phyloP scores from a whole-genome alignment of 2,329 filamentous ascomycete genomes.

The Trichophyton schoenleinii region DNA sequence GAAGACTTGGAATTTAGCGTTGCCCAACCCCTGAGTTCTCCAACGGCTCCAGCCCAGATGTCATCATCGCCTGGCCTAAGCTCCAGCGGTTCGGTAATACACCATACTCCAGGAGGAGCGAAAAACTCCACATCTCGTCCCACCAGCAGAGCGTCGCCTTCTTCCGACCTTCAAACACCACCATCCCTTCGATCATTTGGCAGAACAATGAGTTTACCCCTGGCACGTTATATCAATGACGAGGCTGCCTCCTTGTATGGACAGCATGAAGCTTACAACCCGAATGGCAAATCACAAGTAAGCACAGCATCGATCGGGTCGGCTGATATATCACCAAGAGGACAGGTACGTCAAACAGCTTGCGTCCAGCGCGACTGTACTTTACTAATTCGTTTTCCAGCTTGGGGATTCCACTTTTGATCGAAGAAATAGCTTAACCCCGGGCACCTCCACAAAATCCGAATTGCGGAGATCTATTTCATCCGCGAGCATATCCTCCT shows the following conservation, averaged over 20 bases:
- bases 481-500: constrained; percentile 4
- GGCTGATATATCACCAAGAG: constrained; percentile 17
- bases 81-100: constrained; percentile 20
- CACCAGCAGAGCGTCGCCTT: background rate
- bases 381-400: background rate
- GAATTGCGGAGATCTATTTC: constrained; percentile 10
- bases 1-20: constrained; percentile 7
- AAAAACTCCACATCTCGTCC: background rate
- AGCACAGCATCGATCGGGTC: constrained; percentile 18
- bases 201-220: constrained; percentile 25
- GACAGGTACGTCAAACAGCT: constrained; percentile 9
- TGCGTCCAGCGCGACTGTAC: background rate
- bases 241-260: constrained; percentile 21
- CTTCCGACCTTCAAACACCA: background rate
- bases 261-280: constrained; percentile 11
- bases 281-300: constrained; percentile 7
- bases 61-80: constrained; percentile 10
- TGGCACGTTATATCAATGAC: constrained; percentile 31
- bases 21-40: constrained; percentile 15
- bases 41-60: constrained; percentile 18
- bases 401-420: constrained; percentile 5
- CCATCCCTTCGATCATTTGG: constrained; percentile 11
- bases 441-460: background rate
- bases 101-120: background rate
- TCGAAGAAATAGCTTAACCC: constrained; percentile 3